These are phyloP conservation scores for Vaccinium vitisidaea DNA, from an alignment of 148 eudicot species.

Conservation along the genomic window DNA sequence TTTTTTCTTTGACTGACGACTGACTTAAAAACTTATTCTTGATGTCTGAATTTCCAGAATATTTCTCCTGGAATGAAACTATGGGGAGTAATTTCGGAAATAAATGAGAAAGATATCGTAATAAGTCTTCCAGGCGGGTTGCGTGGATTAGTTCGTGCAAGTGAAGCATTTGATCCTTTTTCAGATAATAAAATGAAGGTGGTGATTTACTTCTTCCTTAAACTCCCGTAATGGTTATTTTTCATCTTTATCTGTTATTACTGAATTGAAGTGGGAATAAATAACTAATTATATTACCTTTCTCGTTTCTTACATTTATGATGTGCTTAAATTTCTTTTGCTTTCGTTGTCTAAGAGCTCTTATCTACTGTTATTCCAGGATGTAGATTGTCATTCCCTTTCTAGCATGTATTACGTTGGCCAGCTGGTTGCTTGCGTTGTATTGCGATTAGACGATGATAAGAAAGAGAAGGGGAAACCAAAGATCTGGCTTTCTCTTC, in stretches of 20 bases:
- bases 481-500: slow-evolving; percentile 87
- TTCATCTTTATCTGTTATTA: not conserved
- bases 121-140: slow-evolving; percentile 94
- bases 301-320: not conserved
- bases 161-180: slow-evolving; percentile 69
- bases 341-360: not conserved
- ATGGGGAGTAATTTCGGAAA: slow-evolving; percentile 89
- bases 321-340: not conserved
- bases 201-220: slow-evolving; percentile 23
- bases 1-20: not conserved
- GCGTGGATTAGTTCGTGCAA: slow-evolving; percentile 85
- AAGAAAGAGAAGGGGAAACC: slow-evolving; percentile 76
- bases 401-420: slow-evolving; percentile 68
- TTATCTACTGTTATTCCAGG: slow-evolving; percentile 34
- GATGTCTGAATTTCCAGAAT: slow-evolving; percentile 52
- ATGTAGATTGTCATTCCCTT: slow-evolving; percentile 46
- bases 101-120: slow-evolving; percentile 85
- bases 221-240: not conserved
- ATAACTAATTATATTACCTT: not conserved
- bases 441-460: slow-evolving; percentile 74
- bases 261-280: not conserved
- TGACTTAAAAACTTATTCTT: not conserved
- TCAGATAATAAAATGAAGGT: slow-evolving; percentile 37
- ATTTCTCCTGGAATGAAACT: slow-evolving; percentile 90
- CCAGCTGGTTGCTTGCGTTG: slow-evolving; percentile 85